Evolutionary conservation across 805 yeast genomes (phyloP), one percentile per base, ranked within the genome.

Genomic region (Candida ortonii): DNA sequence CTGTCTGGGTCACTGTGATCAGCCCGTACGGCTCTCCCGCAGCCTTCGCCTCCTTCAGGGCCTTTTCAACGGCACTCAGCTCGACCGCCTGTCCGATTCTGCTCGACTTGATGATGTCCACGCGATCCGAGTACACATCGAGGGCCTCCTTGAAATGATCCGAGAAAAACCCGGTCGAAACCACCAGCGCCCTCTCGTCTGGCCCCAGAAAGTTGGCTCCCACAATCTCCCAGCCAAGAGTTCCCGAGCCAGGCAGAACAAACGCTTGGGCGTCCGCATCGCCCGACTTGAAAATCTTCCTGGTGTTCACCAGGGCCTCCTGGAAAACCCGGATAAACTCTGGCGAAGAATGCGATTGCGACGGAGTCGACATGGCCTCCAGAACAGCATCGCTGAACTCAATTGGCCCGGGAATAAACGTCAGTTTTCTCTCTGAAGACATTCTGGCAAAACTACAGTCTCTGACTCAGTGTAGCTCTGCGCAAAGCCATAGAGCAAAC

Each of bases 211-310:
- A 68, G 63, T 90, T 89, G 21, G 95, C 72, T 16, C 82, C 95
- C 25, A 77, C 80, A 43, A 89, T 67, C 54, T 89, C 97, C 96
- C 96, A 89, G 22, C 97, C 97, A 25, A 89, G 70, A 14, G 97
- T 87, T 38, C 97, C 97, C 2, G 95, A 82, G 26, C 97, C 97
- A 3, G 93, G 72, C 38, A 90, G 56, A 11, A 90, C 84, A 41
- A 84, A 70, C 6, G 89, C 86, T 65, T 86, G 96, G 22, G 93
- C 75, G n/a, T 62, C 56, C 10, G 75, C 59, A 50, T 73, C 77
- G 17, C 76, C 65, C 18, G 90, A 78, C 55, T 80, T 73, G 73
- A 89, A 89, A 47, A 90, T 62, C 46, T 67, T 70, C 50, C 97
- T 76, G 49, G 86, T 71, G 58, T 78, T 76, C 50, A 69, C 61